Percentiles rank a stretch among this genome's conserved stretches.
phyloP scores from a whole-genome alignment of 1,139 yeast genomes.

The Magnusiomyces magnusii region DNA sequence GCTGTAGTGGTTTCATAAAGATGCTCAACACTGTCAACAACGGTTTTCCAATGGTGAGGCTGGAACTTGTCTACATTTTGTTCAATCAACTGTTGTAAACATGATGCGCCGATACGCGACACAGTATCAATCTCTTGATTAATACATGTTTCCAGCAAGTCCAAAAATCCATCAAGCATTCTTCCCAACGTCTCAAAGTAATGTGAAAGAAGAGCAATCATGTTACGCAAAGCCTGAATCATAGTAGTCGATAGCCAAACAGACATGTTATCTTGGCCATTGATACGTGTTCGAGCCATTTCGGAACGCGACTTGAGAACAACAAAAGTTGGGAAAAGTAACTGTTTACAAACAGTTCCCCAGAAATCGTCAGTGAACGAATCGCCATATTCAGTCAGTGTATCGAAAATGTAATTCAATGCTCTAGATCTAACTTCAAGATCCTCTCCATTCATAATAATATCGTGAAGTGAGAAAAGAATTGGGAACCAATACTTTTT shows the following conservation, averaged over 20 bases:
- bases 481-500: slow-evolving; percentile 69
- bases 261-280: slow-evolving; percentile 71
- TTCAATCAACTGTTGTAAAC: slow-evolving; percentile 67
- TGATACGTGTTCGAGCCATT: slow-evolving; percentile 46
- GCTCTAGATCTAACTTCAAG: slow-evolving; percentile 92
- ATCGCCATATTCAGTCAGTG: slow-evolving; percentile 70
- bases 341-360: slow-evolving; percentile 68
- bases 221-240: slow-evolving; percentile 87
- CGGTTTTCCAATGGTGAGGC: slow-evolving; percentile 64
- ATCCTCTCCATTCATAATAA: slow-evolving; percentile 90
- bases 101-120: slow-evolving; percentile 87
- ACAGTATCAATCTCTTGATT: slow-evolving; percentile 97
- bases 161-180: slow-evolving; percentile 70
- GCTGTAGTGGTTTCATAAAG: slow-evolving; percentile 84
- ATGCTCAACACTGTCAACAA: slow-evolving; percentile 54
- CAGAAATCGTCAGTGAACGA: slow-evolving; percentile 70
- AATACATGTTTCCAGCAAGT: slow-evolving; percentile 73
- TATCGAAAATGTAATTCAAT: slow-evolving; percentile 70
- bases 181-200: slow-evolving; percentile 62
- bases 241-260: slow-evolving; percentile 96
- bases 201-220: slow-evolving; percentile 74
- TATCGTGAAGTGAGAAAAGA: slow-evolving; percentile 75
- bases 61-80: slow-evolving; percentile 65
- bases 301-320: slow-evolving; percentile 74
- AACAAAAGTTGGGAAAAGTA: slow-evolving; percentile 84